phyloP scores from a whole-genome alignment of 2,329 filamentous ascomycete genomes.

The Juglanconis juglandina region DNA sequence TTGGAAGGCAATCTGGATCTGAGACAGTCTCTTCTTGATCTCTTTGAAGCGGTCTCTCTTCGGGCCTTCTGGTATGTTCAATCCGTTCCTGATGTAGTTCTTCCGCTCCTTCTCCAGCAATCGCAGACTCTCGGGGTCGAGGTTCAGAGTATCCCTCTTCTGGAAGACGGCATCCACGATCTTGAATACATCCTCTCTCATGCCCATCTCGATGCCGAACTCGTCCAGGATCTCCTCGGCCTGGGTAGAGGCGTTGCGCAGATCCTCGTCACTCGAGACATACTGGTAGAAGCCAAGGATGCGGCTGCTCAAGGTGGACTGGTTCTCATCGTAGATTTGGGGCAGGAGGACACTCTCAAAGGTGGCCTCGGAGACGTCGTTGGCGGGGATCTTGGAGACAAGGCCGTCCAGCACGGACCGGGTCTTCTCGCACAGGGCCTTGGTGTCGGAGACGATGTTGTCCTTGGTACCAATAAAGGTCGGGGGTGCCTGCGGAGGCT shows the following conservation, averaged over 20 bases:
- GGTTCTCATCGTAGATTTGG: constrained; percentile 71
- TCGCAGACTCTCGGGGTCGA: constrained; percentile 68
- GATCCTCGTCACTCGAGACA: constrained; percentile 63
- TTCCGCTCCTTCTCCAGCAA: constrained; percentile 76
- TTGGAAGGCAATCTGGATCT: constrained; percentile 70
- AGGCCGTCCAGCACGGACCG: constrained; percentile 65
- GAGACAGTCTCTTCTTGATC: constrained; percentile 76
- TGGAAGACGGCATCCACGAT: constrained; percentile 58
- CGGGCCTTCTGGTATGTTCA: constrained; percentile 66
- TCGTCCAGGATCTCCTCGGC: constrained; percentile 74
- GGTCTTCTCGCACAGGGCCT: constrained; percentile 60
- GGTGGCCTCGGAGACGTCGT: constrained; percentile 48
- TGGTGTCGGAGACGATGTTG: constrained; percentile 64
- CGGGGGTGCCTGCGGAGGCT: constrained; percentile 73
- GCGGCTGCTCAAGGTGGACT: constrained; percentile 53
- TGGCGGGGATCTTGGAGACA: constrained; percentile 55
- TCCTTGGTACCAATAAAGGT: constrained; percentile 72
- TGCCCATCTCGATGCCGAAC: constrained; percentile 72
- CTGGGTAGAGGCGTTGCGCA: constrained; percentile 73
- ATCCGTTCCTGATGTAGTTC: constrained; percentile 71
- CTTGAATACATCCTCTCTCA: constrained; percentile 78
- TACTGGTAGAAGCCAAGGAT: constrained; percentile 80
- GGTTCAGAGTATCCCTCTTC: constrained; percentile 50
- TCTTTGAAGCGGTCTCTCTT: constrained; percentile 79
- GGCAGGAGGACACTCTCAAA: constrained; percentile 59